These are phyloP conservation scores for Phenoliferia sp. DNA, from an alignment of 1,284 basidiomycete species.

Conservation along the genomic window DNA sequence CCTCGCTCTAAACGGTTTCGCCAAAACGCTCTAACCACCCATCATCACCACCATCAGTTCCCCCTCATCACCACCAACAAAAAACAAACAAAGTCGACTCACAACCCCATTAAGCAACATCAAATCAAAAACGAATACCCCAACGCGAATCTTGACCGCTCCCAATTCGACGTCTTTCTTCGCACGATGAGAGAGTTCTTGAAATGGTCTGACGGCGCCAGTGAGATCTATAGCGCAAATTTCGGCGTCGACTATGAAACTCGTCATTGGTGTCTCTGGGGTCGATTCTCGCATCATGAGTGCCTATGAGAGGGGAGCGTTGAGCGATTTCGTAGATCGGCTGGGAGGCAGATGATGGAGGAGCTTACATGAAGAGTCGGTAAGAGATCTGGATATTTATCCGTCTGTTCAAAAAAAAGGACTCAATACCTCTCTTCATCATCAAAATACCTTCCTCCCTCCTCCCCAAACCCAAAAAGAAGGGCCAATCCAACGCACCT, in stretches of 20 bases:
- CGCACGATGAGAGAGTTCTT: constrained; percentile 77
- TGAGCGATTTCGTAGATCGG: background rate
- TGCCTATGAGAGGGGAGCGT: constrained; percentile 8
- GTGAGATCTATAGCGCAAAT: constrained; percentile 65
- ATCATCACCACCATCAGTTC: background rate
- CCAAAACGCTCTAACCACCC: constrained; percentile 59
- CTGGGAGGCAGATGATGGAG: constrained; percentile 32
- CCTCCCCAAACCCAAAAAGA: background rate
- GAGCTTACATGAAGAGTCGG: constrained; percentile 48
- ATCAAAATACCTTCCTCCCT: too few relatives aligned
- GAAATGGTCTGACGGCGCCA: constrained; percentile 70
- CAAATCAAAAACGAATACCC: constrained; percentile 54
- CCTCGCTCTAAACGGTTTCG: constrained; percentile 66
- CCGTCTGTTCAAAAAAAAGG: constrained; percentile 20
- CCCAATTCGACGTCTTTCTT: constrained; percentile 72
- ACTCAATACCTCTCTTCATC: background rate
- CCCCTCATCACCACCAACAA: constrained; percentile 5
- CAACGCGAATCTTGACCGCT: constrained; percentile 54
- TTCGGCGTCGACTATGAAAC: constrained; percentile 30
- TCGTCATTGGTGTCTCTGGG: constrained; percentile 31
- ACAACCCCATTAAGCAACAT: constrained; percentile 54
- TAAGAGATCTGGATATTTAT: constrained; percentile 77
- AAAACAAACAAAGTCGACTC: constrained; percentile 19
- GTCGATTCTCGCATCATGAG: constrained; percentile 40
- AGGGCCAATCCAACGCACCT: background rate